phyloP scores from a whole-genome alignment of 106 monocot genomes.

The Iris macrosiphon region DNA sequence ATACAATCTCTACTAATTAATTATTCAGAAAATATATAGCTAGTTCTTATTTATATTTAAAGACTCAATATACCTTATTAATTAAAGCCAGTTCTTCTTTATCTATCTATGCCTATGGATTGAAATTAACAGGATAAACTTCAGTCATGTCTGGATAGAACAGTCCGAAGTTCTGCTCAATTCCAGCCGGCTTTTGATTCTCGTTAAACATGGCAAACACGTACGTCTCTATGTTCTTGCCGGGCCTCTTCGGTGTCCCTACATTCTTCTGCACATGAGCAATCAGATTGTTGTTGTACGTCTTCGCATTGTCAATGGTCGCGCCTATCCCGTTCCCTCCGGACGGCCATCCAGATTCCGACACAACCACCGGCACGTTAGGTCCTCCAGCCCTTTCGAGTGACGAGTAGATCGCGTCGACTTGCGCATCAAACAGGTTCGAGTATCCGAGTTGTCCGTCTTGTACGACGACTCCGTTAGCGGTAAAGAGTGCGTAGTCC shows the following conservation, averaged over 20 bases:
- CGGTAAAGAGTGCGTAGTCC: conserved; percentile 3
- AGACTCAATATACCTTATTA: no score
- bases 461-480: neutral
- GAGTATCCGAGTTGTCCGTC: neutral
- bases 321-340: neutral
- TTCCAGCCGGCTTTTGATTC: conserved; percentile 7
- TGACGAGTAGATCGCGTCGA: neutral
- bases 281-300: neutral
- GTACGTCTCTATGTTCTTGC: neutral
- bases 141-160: conserved; percentile 9
- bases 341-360: conserved; percentile 6
- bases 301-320: conserved; percentile 7
- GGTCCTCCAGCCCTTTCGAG: neutral
- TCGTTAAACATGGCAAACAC: conserved; percentile 13
- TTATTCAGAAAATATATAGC: no score
- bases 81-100: no score
- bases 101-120: neutral
- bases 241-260: conserved; percentile 2
- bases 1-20: no score
- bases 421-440: conserved; percentile 6
- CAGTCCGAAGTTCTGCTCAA: conserved; percentile 11
- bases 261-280: neutral
- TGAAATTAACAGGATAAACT: conserved; percentile 13
- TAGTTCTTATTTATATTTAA: no score
- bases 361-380: neutral